Evolutionary conservation across 1,284 basidiomycete species (phyloP), one percentile per base, ranked within the genome.

Genomic region (Trichosporon faecale): DNA sequence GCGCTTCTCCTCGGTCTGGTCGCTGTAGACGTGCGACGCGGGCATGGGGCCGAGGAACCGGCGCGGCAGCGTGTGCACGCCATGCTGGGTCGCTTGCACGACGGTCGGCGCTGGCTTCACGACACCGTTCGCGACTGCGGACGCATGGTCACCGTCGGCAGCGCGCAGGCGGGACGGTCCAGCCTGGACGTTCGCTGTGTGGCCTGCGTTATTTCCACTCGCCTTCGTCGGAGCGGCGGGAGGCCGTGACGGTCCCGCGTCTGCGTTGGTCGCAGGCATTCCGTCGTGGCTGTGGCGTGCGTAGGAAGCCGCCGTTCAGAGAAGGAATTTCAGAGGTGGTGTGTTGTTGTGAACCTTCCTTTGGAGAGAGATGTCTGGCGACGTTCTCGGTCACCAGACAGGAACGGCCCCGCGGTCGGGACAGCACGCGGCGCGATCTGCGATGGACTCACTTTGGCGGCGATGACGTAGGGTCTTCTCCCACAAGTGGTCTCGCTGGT

Each of bases 41-140:
- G 82, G 82, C 52, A 82, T 76, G 4, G 76, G 78, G 1, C 81
- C 81, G 2, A 82, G 72, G 70, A 82, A 82, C 4, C 80, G 74
- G 4, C 82, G 74, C 16, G 75, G 73, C 7, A 79, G 71, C 64
- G 76, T 71, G 73, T 81, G 80, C 0, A 21, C n/a, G 0, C 29
- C 61, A 68, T 79, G 78, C 3, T 78, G 75, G 0, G 67, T 31
- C 1, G 74, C 64, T 5, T 76, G 66, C 7, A 77, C 49, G 4
- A 81, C 72, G 5, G 73, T 75, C 0, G 79, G 79, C 1, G 79
- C 75, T 1, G 79, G 77, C 67, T 80, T 27, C 3, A 71, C 35
- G 57, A 31, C 29, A 7, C 57, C 57, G 27, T 33, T 18, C 29
- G 31, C 57, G 4, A 57, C 7, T 11, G 16, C 46, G 11, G 33